These are phyloP conservation scores for Russula griseocarnosa DNA, from an alignment of 768 basidiomycete species.

Conservation along the genomic window DNA sequence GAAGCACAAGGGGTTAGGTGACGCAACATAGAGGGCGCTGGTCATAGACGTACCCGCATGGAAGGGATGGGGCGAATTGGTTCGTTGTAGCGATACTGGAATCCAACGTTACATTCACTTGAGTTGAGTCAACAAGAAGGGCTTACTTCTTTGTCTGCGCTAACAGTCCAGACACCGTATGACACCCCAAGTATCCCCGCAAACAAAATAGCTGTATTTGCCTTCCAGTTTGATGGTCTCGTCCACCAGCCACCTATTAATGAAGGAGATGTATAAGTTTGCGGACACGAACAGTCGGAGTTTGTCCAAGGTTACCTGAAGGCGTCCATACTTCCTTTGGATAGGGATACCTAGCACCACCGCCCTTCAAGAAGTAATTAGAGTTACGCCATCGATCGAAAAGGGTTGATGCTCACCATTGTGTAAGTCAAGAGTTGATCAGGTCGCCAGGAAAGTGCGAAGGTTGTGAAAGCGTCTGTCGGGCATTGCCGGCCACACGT, in stretches of 20 bases:
- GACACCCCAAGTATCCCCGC: slow-evolving; percentile 64
- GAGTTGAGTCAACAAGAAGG: background rate
- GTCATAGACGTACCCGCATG: slow-evolving; percentile 26
- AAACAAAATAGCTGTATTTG: slow-evolving; percentile 73
- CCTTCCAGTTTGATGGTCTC: slow-evolving; percentile 83
- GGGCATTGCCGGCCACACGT: slow-evolving; percentile 18
- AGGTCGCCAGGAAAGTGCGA: background rate
- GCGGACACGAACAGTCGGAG: background rate
- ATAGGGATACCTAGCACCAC: slow-evolving; percentile 84
- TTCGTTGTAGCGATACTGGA: slow-evolving; percentile 24
- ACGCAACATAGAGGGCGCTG: background rate
- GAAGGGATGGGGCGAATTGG: slow-evolving; percentile 28
- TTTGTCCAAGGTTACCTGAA: slow-evolving; percentile 53
- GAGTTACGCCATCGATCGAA: background rate
- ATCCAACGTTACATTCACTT: background rate
- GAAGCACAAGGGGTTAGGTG: background rate
- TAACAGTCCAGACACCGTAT: slow-evolving; percentile 66
- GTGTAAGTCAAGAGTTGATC: slow-evolving; percentile 4
- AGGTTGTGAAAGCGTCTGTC: background rate
- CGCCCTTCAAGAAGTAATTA: slow-evolving; percentile 49
- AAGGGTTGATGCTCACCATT: slow-evolving; percentile 19
- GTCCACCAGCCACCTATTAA: slow-evolving; percentile 91
- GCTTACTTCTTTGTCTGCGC: slow-evolving; percentile 77
- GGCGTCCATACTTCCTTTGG: slow-evolving; percentile 96
- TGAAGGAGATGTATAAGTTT: background rate